Evolutionary conservation across 179 eudicot genomes (phyloP).

Genomic region (Camellia oleifera): DNA sequence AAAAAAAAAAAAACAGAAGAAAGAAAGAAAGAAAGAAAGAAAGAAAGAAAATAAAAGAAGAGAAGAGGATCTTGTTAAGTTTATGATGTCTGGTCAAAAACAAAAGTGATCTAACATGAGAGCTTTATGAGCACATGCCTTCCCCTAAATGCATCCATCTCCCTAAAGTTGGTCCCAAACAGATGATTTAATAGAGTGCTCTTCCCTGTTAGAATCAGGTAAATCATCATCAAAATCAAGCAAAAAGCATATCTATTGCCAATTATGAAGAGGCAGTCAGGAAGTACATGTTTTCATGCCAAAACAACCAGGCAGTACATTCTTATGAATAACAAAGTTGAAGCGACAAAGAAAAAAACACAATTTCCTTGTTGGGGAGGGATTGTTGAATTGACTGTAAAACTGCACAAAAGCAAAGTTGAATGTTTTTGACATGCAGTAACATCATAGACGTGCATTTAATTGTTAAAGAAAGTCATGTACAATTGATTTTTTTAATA

Average conservation of each 20-base stretch:
- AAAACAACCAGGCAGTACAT: not conserved
- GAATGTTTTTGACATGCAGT: too few species aligned
- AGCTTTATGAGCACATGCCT: conserved; percentile 46
- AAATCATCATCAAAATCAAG: not conserved
- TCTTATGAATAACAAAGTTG: not conserved
- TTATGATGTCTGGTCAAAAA: not conserved
- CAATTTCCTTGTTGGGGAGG: not conserved
- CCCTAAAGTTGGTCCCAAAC: conserved; percentile 80
- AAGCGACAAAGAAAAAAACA: not conserved
- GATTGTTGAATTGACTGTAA: not conserved
- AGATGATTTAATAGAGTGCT: conserved; percentile 84
- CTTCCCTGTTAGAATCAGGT: conserved; percentile 61
- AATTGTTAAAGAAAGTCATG: not conserved
- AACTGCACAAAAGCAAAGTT: not conserved
- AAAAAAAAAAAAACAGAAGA: too few species aligned
- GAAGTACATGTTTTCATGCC: too few species aligned
- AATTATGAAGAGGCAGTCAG: not conserved
- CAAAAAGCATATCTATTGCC: not conserved
- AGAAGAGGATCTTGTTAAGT: not conserved
- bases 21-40: too few species aligned
- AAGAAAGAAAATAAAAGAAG: too few species aligned
- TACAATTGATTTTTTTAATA: too few species aligned
- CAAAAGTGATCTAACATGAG: not conserved
- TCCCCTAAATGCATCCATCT: conserved; percentile 93
- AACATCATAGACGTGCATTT: not conserved